Base-by-base conservation (phyloP, 345 rosid genomes). In the Punica granatum region DNA sequence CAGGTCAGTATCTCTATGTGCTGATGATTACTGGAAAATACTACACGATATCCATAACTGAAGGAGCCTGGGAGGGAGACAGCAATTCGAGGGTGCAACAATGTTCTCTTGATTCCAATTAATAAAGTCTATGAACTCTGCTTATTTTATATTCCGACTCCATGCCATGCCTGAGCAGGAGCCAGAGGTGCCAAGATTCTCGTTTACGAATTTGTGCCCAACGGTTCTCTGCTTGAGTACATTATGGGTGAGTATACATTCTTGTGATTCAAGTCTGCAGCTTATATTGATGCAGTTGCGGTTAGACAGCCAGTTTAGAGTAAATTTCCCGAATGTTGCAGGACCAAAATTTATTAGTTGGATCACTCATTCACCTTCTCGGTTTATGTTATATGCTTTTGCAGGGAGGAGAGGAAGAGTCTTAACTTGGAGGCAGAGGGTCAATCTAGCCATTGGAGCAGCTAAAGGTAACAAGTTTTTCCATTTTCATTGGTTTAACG, bases 201-300 rank as follows among this genome's bases (percentile, higher is more conserved):
- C 76, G 85, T 85, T 19, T 85, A 83, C 70, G 87, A 85, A 67
- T 88, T 77, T 12, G 88, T 77, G 32, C 80, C 88, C 1, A 77
- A 88, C 60, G 83, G 90, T 21, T 85, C 85, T 63, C 62, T 87
- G 60, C 86, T 87, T 4, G 90, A 87, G 68, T 76, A 83, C 74
- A 76, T 84, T 42, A 82, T 70, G 35, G 83, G 88, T 83, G 74
- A 71, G 74, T 56, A 66, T 36, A 48, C 4, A 28, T 18, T 39
- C 53, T 8, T 25, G 19, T 14, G 18, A 26, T 35, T 5, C 23
- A 30, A 14, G 10, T 56, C 34, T 13, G 3, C 13, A 28, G 18
- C 31, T 56, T 25, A 53, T 25, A 23, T 25, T 53, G 59, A 25
- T 23, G 31, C 23, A 21, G 36, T 21, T 34, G 33, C 2, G 15